phyloP scores from a whole-genome alignment of 768 basidiomycete genomes.

The Pleurotus citrinopileatus region DNA sequence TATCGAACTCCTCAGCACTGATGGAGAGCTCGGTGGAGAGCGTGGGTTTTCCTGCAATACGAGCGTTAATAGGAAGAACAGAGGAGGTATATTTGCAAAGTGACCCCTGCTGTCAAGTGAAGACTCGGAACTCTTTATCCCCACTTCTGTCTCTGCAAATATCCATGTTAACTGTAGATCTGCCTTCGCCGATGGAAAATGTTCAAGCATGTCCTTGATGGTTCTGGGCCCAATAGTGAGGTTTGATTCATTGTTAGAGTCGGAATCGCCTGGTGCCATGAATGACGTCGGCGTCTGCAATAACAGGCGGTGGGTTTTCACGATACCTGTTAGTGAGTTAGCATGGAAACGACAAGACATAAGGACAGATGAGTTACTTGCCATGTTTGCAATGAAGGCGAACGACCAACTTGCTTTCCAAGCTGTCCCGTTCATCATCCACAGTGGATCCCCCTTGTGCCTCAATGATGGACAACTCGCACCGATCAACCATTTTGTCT shows the following conservation, averaged over 20 bases:
- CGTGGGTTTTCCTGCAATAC: slow-evolving; percentile 49
- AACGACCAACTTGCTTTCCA: slow-evolving; percentile 71
- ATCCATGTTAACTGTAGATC: slow-evolving; percentile 83
- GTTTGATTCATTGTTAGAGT: slow-evolving; percentile 55
- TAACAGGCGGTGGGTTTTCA: slow-evolving; percentile 77
- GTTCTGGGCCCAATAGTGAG: slow-evolving; percentile 71
- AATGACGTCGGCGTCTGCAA: slow-evolving; percentile 56
- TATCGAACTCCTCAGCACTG: slow-evolving; percentile 77
- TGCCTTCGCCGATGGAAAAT: slow-evolving; percentile 67
- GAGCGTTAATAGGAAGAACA: not conserved
- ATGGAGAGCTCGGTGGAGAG: slow-evolving; percentile 76
- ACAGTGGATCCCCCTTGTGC: not conserved
- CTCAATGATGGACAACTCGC: slow-evolving; percentile 70
- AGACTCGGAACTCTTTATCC: slow-evolving; percentile 65
- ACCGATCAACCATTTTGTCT: slow-evolving; percentile 75
- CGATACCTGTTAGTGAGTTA: slow-evolving; percentile 49
- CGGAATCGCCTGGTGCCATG: slow-evolving; percentile 65
- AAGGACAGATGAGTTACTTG: too few relatives aligned
- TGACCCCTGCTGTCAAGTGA: slow-evolving; percentile 65
- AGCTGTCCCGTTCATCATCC: slow-evolving; percentile 42
- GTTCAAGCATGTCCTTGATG: slow-evolving; percentile 76
- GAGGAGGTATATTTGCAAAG: not conserved
- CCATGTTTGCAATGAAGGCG: slow-evolving; percentile 84
- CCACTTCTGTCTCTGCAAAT: slow-evolving; percentile 68
- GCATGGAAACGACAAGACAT: too few relatives aligned